Percentiles rank a stretch among this genome's conserved stretches.
These are phyloP conservation scores for Pisolithus thermaeus DNA, from an alignment of 1,284 basidiomycete genomes.

Conservation along the genomic window DNA sequence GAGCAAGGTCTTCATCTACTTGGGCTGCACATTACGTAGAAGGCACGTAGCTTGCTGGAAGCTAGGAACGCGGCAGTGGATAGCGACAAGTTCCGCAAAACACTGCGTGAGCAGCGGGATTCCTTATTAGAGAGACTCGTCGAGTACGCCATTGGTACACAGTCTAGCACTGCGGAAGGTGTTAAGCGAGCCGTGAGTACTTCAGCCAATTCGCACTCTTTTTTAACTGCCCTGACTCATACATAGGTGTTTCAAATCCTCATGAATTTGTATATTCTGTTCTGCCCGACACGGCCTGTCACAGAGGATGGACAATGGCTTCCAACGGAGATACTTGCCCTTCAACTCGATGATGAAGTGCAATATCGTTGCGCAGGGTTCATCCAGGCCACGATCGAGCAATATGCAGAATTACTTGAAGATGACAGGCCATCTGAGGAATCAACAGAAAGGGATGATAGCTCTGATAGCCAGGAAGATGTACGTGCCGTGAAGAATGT, in stretches of 20 bases:
- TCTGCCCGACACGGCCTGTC: conserved; percentile 44
- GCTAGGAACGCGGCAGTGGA: conserved; percentile 49
- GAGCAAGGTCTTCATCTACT: conserved; percentile 77
- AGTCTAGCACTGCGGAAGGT: conserved; percentile 49
- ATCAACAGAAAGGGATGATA: conserved; percentile 22
- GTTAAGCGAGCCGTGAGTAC: conserved; percentile 73
- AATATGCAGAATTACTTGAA: conserved; percentile 65
- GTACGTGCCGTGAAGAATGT: conserved; percentile 18
- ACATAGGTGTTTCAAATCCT: conserved; percentile 79
- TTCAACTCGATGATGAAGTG: conserved; percentile 72
- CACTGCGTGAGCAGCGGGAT: conserved; percentile 56
- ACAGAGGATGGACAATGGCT: conserved; percentile 39
- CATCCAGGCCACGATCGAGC: conserved; percentile 83
- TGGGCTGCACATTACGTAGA: conserved; percentile 82
- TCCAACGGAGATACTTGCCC: conserved; percentile 49
- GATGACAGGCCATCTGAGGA: conserved; percentile 26
- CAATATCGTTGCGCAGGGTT: conserved; percentile 86
- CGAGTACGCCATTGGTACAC: conserved; percentile 60
- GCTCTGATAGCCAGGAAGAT: conserved; percentile 27
- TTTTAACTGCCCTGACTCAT: conserved; percentile 7
- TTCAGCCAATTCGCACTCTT: neutral
- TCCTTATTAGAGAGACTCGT: conserved; percentile 68
- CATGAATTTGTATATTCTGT: conserved; percentile 37
- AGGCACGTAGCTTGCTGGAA: conserved; percentile 50
- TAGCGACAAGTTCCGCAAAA: conserved; percentile 47